phyloP scores from a whole-genome alignment of 192 early-diverging fungal species.

The Coemansia sp. region DNA sequence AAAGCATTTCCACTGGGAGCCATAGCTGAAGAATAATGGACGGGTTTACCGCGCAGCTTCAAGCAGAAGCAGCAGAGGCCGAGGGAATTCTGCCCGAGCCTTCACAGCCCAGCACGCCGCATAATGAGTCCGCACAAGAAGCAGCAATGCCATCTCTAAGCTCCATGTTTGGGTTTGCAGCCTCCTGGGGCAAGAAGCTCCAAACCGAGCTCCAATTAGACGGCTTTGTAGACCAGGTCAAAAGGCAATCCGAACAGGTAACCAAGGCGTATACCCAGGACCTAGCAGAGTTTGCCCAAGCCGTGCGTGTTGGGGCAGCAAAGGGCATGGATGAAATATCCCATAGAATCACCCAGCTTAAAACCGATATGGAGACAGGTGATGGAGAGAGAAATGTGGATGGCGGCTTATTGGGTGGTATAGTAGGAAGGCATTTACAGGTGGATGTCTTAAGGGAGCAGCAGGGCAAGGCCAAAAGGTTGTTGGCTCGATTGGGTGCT shows the following conservation, averaged over 20 bases:
- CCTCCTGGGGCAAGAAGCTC: constrained; percentile 39
- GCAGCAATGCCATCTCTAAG: constrained; percentile 14
- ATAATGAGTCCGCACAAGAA: background rate
- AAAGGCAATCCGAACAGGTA: constrained; percentile 41
- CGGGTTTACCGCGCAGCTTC: constrained; percentile 27
- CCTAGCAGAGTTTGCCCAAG: constrained; percentile 43
- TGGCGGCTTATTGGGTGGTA: constrained; percentile 4
- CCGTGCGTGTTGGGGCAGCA: constrained; percentile 28
- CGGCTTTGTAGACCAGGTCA: constrained; percentile 39
- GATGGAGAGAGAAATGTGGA: background rate
- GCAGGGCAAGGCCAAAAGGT: constrained; percentile 27
- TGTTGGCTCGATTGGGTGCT: constrained; percentile 27
- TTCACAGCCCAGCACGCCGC: constrained; percentile 7
- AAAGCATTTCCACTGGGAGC: too few species aligned
- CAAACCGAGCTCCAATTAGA: constrained; percentile 30
- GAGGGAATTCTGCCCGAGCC: constrained; percentile 21
- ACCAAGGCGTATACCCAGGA: constrained; percentile 46
- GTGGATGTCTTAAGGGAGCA: constrained; percentile 15
- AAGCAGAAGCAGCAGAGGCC: constrained; percentile 39
- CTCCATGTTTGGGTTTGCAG: constrained; percentile 43
- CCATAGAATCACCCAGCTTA: constrained; percentile 26
- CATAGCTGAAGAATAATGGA: too few species aligned
- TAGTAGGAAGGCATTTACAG: constrained; percentile 27
- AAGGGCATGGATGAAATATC: constrained; percentile 43
- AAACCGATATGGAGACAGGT: constrained; percentile 17